Evolutionary conservation across 768 basidiomycete species (phyloP).

Genomic region (Floccularia luteovirens): DNA sequence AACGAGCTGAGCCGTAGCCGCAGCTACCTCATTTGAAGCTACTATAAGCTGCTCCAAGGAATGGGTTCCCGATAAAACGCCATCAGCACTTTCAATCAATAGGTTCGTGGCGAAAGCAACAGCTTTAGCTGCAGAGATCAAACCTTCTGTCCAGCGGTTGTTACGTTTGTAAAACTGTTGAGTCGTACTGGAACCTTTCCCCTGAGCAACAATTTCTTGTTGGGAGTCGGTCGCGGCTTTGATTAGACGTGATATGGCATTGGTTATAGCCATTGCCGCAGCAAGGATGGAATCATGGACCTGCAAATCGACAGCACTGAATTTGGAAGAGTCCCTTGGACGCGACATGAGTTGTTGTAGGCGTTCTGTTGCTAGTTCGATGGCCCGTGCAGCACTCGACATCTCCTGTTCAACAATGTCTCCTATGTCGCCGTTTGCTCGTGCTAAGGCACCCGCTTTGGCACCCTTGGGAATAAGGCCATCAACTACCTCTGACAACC

Average conservation of each 20-base stretch:
- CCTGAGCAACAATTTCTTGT: conserved; percentile 95
- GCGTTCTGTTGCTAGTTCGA: conserved; percentile 87
- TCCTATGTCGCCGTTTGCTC: conserved; percentile 88
- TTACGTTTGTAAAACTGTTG: conserved; percentile 99
- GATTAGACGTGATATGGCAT: conserved; percentile 90
- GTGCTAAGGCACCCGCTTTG: conserved; percentile 59
- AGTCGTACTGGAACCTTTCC: conserved; percentile 83
- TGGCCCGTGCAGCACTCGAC: conserved; percentile 86
- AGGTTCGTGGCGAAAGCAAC: conserved; percentile 95
- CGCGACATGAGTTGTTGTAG: conserved; percentile 88
- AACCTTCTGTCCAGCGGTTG: conserved; percentile 99
- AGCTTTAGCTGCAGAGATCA: conserved; percentile 95
- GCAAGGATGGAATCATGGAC: conserved; percentile 97
- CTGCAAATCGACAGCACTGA: conserved; percentile 87
- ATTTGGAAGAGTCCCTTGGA: conserved; percentile 80
- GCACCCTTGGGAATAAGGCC: conserved; percentile 77
- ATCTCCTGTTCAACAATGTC: conserved; percentile 97
- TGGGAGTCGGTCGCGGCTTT: conserved; percentile 97
- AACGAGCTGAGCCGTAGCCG: conserved; percentile 95
- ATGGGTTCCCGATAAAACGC: conserved; percentile 93
- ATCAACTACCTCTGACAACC: conserved; percentile 85
- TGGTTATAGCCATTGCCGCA: conserved; percentile 92
- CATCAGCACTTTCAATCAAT: conserved; percentile 96
- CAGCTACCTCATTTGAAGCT: conserved; percentile 98
- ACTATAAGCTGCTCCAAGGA: conserved; percentile 98